Percentiles rank a stretch among this genome's conserved stretches.
phyloP scores from a whole-genome alignment of 176 grass and related monocot genomes.

The Dendrocalamus sinicus region DNA sequence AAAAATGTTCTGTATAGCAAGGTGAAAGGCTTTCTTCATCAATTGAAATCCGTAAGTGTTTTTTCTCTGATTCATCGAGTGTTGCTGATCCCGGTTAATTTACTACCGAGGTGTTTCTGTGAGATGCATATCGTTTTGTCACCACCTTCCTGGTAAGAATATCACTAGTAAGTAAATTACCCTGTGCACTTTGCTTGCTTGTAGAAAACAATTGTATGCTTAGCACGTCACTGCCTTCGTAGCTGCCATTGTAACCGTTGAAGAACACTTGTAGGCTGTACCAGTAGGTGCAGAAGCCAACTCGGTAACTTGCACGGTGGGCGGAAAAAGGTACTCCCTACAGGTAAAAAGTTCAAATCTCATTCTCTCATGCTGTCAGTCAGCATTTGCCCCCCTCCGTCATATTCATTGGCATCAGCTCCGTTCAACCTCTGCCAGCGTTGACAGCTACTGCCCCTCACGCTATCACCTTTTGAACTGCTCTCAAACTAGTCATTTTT shows the following conservation, averaged over 20 bases:
- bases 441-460: neutral
- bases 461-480: neutral
- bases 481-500: neutral
- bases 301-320: neutral
- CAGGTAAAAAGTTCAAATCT: slow-evolving; percentile 20
- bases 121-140: neutral
- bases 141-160: neutral
- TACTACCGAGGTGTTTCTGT: neutral
- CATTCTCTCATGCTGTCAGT: neutral
- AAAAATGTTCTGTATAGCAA: neutral
- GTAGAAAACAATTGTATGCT: neutral
- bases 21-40: neutral
- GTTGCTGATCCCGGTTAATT: neutral
- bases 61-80: neutral
- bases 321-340: neutral
- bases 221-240: neutral
- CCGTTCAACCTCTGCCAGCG: slow-evolving; percentile 8
- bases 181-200: neutral
- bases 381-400: neutral
- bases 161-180: neutral
- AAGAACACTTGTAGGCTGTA: neutral
- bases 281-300: neutral
- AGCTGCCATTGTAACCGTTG: no score
- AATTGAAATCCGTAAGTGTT: neutral
- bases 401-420: neutral